phyloP scores from a whole-genome alignment of 2,329 filamentous ascomycete species.

The Cercospora sesami region DNA sequence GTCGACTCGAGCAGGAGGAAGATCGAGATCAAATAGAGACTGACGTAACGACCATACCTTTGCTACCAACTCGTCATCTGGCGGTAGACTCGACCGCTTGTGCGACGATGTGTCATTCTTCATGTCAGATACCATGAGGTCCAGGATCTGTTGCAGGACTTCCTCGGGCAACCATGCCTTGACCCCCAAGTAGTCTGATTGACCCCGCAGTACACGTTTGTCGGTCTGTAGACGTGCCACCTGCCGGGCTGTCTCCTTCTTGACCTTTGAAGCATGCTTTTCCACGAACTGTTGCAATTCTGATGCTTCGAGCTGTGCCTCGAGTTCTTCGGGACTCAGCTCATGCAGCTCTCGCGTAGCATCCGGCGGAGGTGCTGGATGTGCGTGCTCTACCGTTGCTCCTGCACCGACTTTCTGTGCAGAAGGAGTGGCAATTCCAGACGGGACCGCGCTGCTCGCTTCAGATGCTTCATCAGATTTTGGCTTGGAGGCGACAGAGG shows the following conservation, averaged over 20 bases:
- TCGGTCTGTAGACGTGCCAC: conserved; percentile 79
- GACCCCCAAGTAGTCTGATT: conserved; percentile 71
- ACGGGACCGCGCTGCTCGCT: conserved; percentile 31
- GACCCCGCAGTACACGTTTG: conserved; percentile 73
- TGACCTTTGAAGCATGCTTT: conserved; percentile 74
- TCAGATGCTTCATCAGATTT: conserved; percentile 51
- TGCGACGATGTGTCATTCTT: conserved; percentile 31
- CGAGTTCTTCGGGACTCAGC: conserved; percentile 83
- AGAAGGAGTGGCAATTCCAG: conserved; percentile 35
- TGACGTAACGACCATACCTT: conserved; percentile 83
- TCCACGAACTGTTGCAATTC: conserved; percentile 86
- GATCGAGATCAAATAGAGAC: conserved; percentile 67
- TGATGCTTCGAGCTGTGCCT: conserved; percentile 83
- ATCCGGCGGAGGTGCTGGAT: conserved; percentile 16
- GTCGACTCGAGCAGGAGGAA: conserved; percentile 63
- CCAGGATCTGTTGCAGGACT: conserved; percentile 73
- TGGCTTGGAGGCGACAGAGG: conserved; percentile 72
- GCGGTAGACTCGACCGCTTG: conserved; percentile 54
- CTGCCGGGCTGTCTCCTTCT: conserved; percentile 76
- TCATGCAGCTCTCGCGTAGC: conserved; percentile 47
- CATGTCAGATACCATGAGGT: conserved; percentile 66
- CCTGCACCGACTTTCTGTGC: conserved; percentile 27
- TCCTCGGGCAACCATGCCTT: conserved; percentile 79
- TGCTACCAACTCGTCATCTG: conserved; percentile 76
- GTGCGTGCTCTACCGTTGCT: conserved; percentile 33